These are phyloP conservation scores for Golubevia sp. DNA, from an alignment of 1,284 basidiomycete species.

Conservation along the genomic window DNA sequence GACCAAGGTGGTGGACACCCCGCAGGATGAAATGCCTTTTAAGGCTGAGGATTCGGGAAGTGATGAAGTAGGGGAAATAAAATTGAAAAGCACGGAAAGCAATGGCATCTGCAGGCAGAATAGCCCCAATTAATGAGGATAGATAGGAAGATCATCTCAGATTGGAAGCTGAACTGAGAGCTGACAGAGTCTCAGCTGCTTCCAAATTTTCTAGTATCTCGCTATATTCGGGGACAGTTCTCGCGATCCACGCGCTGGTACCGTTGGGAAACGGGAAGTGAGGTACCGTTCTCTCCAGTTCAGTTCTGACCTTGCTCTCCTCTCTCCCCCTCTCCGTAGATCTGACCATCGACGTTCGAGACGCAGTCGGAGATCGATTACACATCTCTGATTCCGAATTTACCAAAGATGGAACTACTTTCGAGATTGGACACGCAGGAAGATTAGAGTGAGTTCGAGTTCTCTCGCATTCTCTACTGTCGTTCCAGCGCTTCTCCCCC, in stretches of 20 bases:
- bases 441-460: conserved; percentile 68
- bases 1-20: too few species aligned
- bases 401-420: conserved; percentile 75
- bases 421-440: conserved; percentile 81
- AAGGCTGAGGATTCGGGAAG: too few species aligned
- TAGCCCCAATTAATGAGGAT: too few species aligned
- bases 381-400: conserved; percentile 78
- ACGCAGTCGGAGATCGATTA: conserved; percentile 87
- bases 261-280: not conserved
- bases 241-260: too few species aligned
- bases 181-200: too few species aligned
- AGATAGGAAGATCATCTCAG: too few species aligned
- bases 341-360: conserved; percentile 84
- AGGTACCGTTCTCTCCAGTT: conserved; percentile 12
- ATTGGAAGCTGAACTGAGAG: too few species aligned
- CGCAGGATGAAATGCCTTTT: not conserved
- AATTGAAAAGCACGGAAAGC: too few species aligned
- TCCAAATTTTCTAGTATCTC: too few species aligned
- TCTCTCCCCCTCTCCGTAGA: conserved; percentile 63
- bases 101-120: too few species aligned
- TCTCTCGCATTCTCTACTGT: not conserved
- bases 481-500: not conserved
- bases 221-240: too few species aligned
- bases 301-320: conserved; percentile 3
- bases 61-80: too few species aligned